Conservation (phyloP, 495 filamentous ascomycete genomes). For the Penicillium tannophilum region DNA sequence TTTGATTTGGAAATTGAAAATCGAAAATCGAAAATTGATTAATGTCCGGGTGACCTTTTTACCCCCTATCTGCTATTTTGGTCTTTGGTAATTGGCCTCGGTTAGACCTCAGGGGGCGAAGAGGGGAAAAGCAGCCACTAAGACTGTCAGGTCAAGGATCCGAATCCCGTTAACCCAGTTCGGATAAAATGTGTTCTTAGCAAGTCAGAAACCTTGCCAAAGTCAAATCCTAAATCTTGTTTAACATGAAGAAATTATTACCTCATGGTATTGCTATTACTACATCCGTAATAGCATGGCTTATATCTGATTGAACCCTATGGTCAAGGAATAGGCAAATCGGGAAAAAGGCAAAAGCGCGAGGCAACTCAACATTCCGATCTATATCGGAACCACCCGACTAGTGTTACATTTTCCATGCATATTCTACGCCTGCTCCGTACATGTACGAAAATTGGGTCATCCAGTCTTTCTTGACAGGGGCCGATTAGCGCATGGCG, state of each 20-base stretch:
- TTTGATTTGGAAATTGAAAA: too few species aligned
- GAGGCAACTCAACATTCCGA: background rate
- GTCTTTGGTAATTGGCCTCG: background rate
- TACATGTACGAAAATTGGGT: constrained; percentile 3
- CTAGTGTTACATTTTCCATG: constrained; percentile 44
- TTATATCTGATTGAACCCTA: too few species aligned
- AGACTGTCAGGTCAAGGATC: constrained; percentile 17
- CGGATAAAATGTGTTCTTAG: background rate
- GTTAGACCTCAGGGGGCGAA: constrained; percentile 3
- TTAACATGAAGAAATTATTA: too few species aligned
- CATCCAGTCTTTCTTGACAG: constrained; percentile 17
- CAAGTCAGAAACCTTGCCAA: background rate
- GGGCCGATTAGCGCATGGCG: constrained; percentile 21
- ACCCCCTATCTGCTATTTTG: background rate
- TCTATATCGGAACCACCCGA: constrained; percentile 9
- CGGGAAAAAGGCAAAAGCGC: constrained; percentile 1
- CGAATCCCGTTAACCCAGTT: constrained; percentile 15
- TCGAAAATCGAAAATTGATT: background rate
- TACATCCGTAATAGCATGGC: too few species aligned
- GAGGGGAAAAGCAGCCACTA: background rate
- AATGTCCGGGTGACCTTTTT: constrained; percentile 12
- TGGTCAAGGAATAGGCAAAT: background rate
- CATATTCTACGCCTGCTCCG: constrained; percentile 48
- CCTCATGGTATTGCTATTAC: too few species aligned
- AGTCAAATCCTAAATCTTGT: background rate